Evolutionary conservation across 352 stramenopile species (phyloP), one percentile per base, ranked within the genome.

Genomic region (Thalassiosira ordinaria): DNA sequence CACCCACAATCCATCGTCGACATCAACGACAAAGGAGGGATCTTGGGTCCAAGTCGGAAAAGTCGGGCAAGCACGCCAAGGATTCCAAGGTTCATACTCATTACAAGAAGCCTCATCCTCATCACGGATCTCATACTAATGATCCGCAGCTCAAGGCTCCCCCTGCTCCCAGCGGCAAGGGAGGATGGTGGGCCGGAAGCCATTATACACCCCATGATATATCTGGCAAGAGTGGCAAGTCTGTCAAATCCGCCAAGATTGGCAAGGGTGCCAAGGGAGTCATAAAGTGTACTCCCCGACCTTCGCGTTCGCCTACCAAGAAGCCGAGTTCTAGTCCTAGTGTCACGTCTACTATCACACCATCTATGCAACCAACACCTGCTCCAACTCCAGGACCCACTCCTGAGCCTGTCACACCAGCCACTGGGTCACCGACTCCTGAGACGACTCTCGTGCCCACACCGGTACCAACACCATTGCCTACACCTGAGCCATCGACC

Each of bases 171-270:
- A n/a, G n/a, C n/a, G n/a, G n/a, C n/a, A n/a, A n/a, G n/a, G n/a
- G n/a, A n/a, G n/a, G n/a, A n/a, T n/a, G n/a, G n/a, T n/a, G n/a
- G n/a, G n/a, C n/a, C n/a, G n/a, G n/a, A n/a, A n/a, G n/a, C n/a
- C n/a, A n/a, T n/a, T n/a, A n/a, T n/a, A n/a, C n/a, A n/a, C n/a
- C n/a, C n/a, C n/a, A n/a, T n/a, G n/a, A n/a, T n/a, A n/a, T n/a
- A n/a, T n/a, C n/a, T n/a, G 33, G 33, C 33, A 53, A 53, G 46
- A 53, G 14, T 18, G n/a, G 46, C 46, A 53, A 53, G 22, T 27
- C 46, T 53, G 46, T 22, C 18, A 26, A 26, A 53, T 22, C 6
- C n/a, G 14, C 46, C 3, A 22, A 53, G 46, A 53, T 22, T 6
- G n/a, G 46, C n/a, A 53, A 11, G 46, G 18, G 16, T 18, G 46